Evolutionary conservation across 371 early-diverging fungal genomes (phyloP).

Genomic region (Ordospora pajunii): DNA sequence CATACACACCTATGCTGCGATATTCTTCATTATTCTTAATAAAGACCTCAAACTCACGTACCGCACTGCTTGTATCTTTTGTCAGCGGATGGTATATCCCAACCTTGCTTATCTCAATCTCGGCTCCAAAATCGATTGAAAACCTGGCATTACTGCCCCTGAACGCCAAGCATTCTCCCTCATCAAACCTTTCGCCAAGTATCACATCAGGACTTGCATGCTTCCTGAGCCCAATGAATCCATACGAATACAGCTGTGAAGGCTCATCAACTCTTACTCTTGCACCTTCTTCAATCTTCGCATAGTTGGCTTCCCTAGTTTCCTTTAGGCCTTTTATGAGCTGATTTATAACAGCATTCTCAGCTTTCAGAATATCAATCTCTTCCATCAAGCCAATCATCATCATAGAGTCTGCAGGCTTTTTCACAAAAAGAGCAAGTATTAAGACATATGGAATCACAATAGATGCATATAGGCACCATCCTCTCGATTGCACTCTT

Average conservation of each 20-base stretch:
- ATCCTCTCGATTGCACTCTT: neutral
- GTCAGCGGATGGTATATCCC: slow-evolving; percentile 50
- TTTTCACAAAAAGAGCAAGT: neutral
- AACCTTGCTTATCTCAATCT: slow-evolving; percentile 35
- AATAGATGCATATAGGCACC: neutral
- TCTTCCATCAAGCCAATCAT: neutral
- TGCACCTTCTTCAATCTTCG: slow-evolving; percentile 17
- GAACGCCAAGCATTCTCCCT: slow-evolving; percentile 45
- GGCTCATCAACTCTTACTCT: neutral
- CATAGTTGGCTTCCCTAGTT: neutral
- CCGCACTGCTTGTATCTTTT: slow-evolving; percentile 33
- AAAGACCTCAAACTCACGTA: slow-evolving; percentile 40
- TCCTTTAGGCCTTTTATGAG: neutral
- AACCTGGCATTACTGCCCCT: slow-evolving; percentile 15
- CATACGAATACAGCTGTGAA: slow-evolving; percentile 23
- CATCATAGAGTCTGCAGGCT: neutral
- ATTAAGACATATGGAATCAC: neutral
- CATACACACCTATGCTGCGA: slow-evolving; percentile 33
- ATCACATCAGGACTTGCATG: neutral
- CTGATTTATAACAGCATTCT: neutral
- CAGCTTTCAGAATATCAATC: neutral
- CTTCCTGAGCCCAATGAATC: slow-evolving; percentile 27
- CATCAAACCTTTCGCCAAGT: neutral
- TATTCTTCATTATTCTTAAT: slow-evolving; percentile 17
- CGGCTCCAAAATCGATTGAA: slow-evolving; percentile 41